Conservation (phyloP, 441 rosid species). For the Jatropha podagrica region DNA sequence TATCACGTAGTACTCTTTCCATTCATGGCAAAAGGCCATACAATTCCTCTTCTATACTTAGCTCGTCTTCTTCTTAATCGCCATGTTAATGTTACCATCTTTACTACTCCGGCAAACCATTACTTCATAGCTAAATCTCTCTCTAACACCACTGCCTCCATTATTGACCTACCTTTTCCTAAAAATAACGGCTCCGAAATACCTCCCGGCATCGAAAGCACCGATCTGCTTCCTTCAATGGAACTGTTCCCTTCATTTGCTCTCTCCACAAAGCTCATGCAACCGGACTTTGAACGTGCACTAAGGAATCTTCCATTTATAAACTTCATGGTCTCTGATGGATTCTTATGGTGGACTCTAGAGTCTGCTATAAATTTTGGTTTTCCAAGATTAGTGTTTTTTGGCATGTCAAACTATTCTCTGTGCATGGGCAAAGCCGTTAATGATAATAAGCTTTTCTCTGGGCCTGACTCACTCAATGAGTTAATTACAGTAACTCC, state of each 20-base stretch:
- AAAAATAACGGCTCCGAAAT: constrained; percentile 34
- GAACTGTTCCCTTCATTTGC: constrained; percentile 44
- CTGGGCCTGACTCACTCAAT: constrained; percentile 24
- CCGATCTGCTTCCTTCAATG: constrained; percentile 56
- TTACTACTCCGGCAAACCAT: constrained; percentile 60
- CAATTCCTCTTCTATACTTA: constrained; percentile 61
- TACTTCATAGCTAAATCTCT: constrained; percentile 48
- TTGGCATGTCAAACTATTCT: constrained; percentile 41
- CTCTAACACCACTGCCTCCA: constrained; percentile 36
- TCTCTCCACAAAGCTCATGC: constrained; percentile 53
- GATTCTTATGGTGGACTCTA: constrained; percentile 72
- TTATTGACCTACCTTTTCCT: constrained; percentile 52
- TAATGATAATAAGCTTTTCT: not conserved
- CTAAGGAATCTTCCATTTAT: constrained; percentile 40
- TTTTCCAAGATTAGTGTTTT: constrained; percentile 49
- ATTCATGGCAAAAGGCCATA: constrained; percentile 78
- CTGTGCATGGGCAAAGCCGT: not conserved
- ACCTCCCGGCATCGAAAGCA: constrained; percentile 54
- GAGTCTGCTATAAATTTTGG: constrained; percentile 58
- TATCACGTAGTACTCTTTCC: constrained; percentile 59
- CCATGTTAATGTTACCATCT: constrained; percentile 39
- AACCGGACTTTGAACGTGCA: constrained; percentile 42
- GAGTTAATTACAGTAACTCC: constrained; percentile 42
- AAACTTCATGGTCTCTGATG: constrained; percentile 58
- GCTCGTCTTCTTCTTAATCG: constrained; percentile 56